Evolutionary conservation across 805 yeast species (phyloP).

Genomic region (Metschnikowia similis): DNA sequence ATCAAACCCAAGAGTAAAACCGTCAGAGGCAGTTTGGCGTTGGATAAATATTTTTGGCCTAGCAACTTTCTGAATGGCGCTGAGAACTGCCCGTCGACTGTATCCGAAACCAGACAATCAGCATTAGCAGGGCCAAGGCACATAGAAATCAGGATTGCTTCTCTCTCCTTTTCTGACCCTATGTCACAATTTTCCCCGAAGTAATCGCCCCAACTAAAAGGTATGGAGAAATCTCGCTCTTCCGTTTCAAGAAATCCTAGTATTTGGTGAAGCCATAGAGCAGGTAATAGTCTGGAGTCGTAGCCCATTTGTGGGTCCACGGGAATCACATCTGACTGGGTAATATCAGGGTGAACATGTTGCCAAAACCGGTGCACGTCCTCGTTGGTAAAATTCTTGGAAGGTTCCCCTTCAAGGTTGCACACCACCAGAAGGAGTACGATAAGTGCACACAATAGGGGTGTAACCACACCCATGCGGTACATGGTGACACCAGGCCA

Average conservation of each 20-base stretch:
- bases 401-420: no score
- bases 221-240: not conserved
- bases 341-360: conserved; percentile 14
- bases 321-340: not conserved
- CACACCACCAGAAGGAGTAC: not conserved
- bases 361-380: conserved; percentile 5
- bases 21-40: not conserved
- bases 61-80: not conserved
- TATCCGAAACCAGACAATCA: not conserved
- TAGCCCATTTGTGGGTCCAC: not conserved
- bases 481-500: not conserved
- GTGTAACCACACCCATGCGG: not conserved
- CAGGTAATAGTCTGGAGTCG: conserved; percentile 5
- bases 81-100: not conserved
- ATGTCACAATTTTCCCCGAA: not conserved
- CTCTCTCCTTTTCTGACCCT: not conserved
- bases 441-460: not conserved
- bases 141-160: not conserved
- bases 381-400: not conserved
- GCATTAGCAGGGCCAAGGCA: not conserved
- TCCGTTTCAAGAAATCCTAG: not conserved
- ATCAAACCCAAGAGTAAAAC: not conserved
- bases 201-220: not conserved
- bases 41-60: not conserved
- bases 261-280: not conserved